A percentile compares a stretch with the other conserved stretches of the same genome.
phyloP scores from a whole-genome alignment of 2,329 filamentous ascomycete genomes.

The Sclerotinia spermophila region DNA sequence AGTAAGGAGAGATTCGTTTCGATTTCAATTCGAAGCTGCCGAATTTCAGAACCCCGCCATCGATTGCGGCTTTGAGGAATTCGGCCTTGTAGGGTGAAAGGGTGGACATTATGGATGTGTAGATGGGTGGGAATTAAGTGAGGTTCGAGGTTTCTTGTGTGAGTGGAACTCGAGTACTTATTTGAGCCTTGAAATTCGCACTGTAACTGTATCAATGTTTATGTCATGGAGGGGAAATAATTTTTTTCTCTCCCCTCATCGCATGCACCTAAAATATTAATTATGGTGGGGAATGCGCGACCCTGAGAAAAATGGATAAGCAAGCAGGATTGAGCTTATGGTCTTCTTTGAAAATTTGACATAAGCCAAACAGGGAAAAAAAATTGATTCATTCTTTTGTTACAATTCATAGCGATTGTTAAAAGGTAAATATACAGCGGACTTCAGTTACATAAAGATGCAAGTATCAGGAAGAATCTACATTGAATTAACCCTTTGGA shows the following conservation, averaged over 20 bases:
- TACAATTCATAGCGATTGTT: neutral
- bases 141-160: neutral
- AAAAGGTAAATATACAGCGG: neutral
- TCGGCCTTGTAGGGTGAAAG: constrained; percentile 65
- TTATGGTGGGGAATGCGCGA: constrained; percentile 5
- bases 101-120: constrained; percentile 22
- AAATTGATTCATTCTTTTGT: neutral
- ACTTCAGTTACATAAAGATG: neutral
- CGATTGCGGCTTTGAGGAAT: constrained; percentile 67
- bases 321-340: neutral
- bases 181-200: neutral
- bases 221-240: constrained; percentile 15
- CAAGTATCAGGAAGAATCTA: neutral
- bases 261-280: constrained; percentile 1
- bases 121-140: neutral
- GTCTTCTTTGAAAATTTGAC: neutral
- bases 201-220: neutral
- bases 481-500: neutral
- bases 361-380: neutral
- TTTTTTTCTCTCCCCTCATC: constrained; percentile 1
- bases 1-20: constrained; percentile 87
- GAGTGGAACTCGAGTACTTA: neutral
- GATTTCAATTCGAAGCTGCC: constrained; percentile 90
- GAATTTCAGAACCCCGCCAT: constrained; percentile 70
- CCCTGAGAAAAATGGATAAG: neutral